Percentiles rank a stretch among this genome's conserved stretches.
These are phyloP conservation scores for Aspergillus piperis DNA, from an alignment of 2,329 filamentous ascomycete genomes.

Conservation along the genomic window DNA sequence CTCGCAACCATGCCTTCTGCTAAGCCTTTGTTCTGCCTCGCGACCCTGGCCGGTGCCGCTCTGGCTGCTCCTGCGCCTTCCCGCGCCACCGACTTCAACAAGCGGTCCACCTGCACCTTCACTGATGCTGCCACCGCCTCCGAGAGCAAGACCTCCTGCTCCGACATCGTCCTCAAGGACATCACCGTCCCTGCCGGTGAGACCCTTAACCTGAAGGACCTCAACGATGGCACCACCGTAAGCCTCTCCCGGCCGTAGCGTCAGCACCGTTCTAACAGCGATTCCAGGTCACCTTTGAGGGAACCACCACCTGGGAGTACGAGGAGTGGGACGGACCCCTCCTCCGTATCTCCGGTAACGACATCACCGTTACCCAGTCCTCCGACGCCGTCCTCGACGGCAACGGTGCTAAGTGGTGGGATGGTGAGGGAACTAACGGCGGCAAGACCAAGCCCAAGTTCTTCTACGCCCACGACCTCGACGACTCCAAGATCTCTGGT, in stretches of 20 bases:
- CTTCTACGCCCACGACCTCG: slow-evolving; percentile 52
- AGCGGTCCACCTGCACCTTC: slow-evolving; percentile 9
- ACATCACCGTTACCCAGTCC: slow-evolving; percentile 56
- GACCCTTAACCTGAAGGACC: slow-evolving; percentile 15
- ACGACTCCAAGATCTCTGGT: slow-evolving; percentile 35
- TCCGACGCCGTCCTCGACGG: slow-evolving; percentile 57
- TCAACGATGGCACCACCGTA: slow-evolving; percentile 49
- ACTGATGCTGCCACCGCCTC: slow-evolving; percentile 4
- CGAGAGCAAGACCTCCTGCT: slow-evolving; percentile 7
- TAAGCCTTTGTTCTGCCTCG: background rate
- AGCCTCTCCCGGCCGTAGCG: slow-evolving; percentile 10
- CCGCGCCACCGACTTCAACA: slow-evolving; percentile 1
- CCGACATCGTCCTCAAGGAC: slow-evolving; percentile 6
- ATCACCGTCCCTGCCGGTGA: slow-evolving; percentile 7
- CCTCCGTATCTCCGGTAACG: slow-evolving; percentile 60
- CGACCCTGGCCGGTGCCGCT: slow-evolving; percentile 3
- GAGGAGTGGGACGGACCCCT: slow-evolving; percentile 66
- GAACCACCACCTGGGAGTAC: slow-evolving; percentile 66
- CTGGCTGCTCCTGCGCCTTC: slow-evolving; percentile 6
- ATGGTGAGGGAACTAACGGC: slow-evolving; percentile 60
- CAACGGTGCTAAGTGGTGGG: slow-evolving; percentile 61
- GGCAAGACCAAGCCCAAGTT: slow-evolving; percentile 68
- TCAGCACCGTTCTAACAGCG: background rate
- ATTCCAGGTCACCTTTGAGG: slow-evolving; percentile 59
- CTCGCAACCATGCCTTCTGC: slow-evolving; percentile 7